A percentile compares a stretch with the other conserved stretches of the same genome.
Evolutionary conservation across 2,329 filamentous ascomycete species (phyloP).

Genomic region (Tolypocladium ovalisporum): DNA sequence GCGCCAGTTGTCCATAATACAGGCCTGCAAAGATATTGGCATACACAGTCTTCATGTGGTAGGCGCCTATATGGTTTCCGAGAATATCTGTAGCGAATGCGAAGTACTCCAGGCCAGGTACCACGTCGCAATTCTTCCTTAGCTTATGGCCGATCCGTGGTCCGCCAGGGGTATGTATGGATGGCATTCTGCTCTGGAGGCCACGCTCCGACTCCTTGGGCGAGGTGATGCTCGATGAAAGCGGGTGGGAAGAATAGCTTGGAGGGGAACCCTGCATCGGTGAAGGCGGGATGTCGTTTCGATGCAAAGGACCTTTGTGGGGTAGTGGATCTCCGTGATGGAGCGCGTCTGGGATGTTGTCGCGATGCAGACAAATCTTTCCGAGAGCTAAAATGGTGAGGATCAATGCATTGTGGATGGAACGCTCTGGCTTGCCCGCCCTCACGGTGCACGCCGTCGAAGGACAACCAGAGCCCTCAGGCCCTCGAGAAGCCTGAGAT

Average conservation of each 20-base stretch:
- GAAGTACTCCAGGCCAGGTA: slow-evolving; percentile 86
- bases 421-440: slow-evolving; percentile 45
- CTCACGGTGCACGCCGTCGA: slow-evolving; percentile 22
- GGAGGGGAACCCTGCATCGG: slow-evolving; percentile 47
- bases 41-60: slow-evolving; percentile 74
- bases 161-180: slow-evolving; percentile 30
- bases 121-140: slow-evolving; percentile 63
- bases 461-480: slow-evolving; percentile 20
- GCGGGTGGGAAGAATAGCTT: slow-evolving; percentile 29
- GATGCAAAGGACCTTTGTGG: slow-evolving; percentile 26
- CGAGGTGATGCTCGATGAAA: slow-evolving; percentile 39
- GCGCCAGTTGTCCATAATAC: slow-evolving; percentile 79
- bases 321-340: slow-evolving; percentile 17
- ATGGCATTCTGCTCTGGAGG: slow-evolving; percentile 37
- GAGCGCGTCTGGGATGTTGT: slow-evolving; percentile 47
- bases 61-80: slow-evolving; percentile 67
- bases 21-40: slow-evolving; percentile 75
- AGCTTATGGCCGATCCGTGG: slow-evolving; percentile 17
- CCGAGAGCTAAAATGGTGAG: slow-evolving; percentile 77
- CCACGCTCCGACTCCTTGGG: slow-evolving; percentile 39
- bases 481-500: slow-evolving; percentile 32
- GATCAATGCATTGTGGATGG: slow-evolving; percentile 70
- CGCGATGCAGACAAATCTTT: slow-evolving; percentile 57
- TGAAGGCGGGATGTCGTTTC: slow-evolving; percentile 41
- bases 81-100: slow-evolving; percentile 78